A percentile compares a stretch with the other conserved stretches of the same genome.
These are phyloP conservation scores for Ganoderma leucocontextum DNA, from an alignment of 1,284 basidiomycete species.

Conservation along the genomic window DNA sequence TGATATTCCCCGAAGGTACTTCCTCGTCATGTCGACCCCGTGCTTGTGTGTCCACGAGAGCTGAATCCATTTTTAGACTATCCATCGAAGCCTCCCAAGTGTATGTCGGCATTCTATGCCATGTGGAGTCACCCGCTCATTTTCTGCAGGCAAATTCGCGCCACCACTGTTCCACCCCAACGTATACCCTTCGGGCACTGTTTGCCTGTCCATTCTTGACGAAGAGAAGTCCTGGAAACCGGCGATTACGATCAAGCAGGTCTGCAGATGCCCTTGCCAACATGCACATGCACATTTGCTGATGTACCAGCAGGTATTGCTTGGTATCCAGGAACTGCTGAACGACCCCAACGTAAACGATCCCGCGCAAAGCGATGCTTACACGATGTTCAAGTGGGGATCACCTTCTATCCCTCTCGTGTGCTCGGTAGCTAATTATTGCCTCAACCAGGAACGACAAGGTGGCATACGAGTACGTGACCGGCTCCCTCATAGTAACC, in stretches of 20 bases:
- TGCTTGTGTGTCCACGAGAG: conserved; percentile 28
- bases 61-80: conserved; percentile 67
- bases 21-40: conserved; percentile 19
- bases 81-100: conserved; percentile 96
- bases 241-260: conserved; percentile 98
- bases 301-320: conserved; percentile 72
- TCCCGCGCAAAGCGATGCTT: conserved; percentile 96
- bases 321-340: conserved; percentile 95
- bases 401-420: conserved; percentile 9
- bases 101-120: conserved; percentile 52
- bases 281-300: conserved; percentile 1
- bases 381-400: conserved; percentile 95
- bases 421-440: conserved; percentile 9
- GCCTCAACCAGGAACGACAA: conserved; percentile 80
- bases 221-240: conserved; percentile 99
- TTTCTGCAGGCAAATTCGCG: conserved; percentile 87
- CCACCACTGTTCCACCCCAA: conserved; percentile 98
- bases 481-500: neutral
- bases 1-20: conserved; percentile 94
- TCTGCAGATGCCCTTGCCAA: conserved; percentile 43
- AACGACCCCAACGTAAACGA: conserved; percentile 96
- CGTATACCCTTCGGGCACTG: conserved; percentile 98
- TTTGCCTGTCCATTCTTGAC: conserved; percentile 97
- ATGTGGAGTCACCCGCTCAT: conserved; percentile 22
- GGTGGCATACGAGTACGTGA: conserved; percentile 83